phyloP scores from a whole-genome alignment of 2,329 filamentous ascomycete species.

The Epichloe gansuensis region DNA sequence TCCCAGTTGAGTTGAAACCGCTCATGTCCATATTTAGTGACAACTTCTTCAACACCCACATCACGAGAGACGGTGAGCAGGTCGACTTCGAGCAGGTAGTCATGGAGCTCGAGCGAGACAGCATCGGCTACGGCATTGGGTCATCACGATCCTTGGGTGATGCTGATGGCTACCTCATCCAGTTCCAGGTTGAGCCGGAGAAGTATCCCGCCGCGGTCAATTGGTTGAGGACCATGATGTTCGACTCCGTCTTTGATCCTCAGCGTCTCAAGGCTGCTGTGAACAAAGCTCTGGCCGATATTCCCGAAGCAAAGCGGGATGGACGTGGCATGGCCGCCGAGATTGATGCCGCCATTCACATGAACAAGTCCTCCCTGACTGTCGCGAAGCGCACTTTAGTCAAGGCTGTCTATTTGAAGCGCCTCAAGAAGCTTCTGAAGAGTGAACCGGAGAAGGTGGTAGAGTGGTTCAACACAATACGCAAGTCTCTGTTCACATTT shows the following conservation, averaged over 20 bases:
- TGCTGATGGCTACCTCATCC: constrained; percentile 67
- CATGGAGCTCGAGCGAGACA: constrained; percentile 81
- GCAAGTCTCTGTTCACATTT: constrained; percentile 65
- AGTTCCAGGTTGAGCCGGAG: constrained; percentile 75
- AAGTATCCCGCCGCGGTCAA: constrained; percentile 74
- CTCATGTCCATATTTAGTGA: constrained; percentile 74
- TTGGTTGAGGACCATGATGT: constrained; percentile 79
- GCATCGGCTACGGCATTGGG: constrained; percentile 68
- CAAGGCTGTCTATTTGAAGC: constrained; percentile 76
- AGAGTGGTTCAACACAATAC: constrained; percentile 63
- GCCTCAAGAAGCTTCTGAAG: constrained; percentile 68
- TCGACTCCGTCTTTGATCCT: constrained; percentile 77
- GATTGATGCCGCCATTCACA: constrained; percentile 67
- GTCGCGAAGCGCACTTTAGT: constrained; percentile 74
- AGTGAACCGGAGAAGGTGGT: constrained; percentile 67
- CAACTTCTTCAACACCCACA: constrained; percentile 90
- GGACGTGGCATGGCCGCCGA: constrained; percentile 57
- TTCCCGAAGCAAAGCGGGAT: constrained; percentile 83
- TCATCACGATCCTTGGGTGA: constrained; percentile 60
- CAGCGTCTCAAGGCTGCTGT: constrained; percentile 50
- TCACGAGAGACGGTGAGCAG: constrained; percentile 61
- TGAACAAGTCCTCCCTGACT: constrained; percentile 61
- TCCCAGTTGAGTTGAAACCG: constrained; percentile 76
- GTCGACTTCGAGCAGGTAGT: constrained; percentile 89
- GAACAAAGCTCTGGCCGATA: constrained; percentile 76